Evolutionary conservation across 805 yeast species (phyloP).

Genomic region (Candida endomychidarum): DNA sequence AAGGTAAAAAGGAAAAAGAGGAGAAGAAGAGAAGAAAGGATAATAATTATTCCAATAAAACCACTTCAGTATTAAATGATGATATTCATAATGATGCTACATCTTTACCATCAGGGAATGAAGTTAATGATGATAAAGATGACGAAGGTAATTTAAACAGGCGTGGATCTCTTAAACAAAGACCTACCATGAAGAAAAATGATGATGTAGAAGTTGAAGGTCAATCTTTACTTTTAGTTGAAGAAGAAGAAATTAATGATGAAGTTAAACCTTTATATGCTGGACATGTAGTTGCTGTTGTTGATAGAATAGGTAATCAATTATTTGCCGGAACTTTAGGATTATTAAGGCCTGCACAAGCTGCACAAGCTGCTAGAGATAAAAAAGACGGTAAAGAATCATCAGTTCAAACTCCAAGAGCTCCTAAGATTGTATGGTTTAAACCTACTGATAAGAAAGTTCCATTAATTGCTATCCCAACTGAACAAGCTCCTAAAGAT

Average conservation of each 20-base stretch:
- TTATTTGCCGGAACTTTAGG: conserved; percentile 94
- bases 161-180: conserved; percentile 86
- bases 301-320: conserved; percentile 97
- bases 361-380: conserved; percentile 75
- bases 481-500: conserved; percentile 96
- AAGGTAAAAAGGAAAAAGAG: conserved; percentile 91
- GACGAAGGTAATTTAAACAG: conserved; percentile 52
- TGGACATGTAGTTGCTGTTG: conserved; percentile 97
- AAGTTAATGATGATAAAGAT: conserved; percentile 22
- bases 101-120: conserved; percentile 39
- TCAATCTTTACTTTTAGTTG: conserved; percentile 84
- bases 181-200: conserved; percentile 96
- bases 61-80: conserved; percentile 48
- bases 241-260: conserved; percentile 93
- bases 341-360: conserved; percentile 90
- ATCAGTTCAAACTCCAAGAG: conserved; percentile 44
- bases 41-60: conserved; percentile 37
- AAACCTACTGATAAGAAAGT: conserved; percentile 98
- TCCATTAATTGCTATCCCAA: conserved; percentile 96
- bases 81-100: conserved; percentile 83
- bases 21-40: conserved; percentile 92
- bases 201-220: conserved; percentile 99
- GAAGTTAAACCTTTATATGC: conserved; percentile 93
- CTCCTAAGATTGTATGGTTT: conserved; percentile 98
- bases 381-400: conserved; percentile 48